Evolutionary conservation across 148 eudicot genomes (phyloP), one percentile per base, ranked within the genome.

Genomic region (Camellia granthamiana): DNA sequence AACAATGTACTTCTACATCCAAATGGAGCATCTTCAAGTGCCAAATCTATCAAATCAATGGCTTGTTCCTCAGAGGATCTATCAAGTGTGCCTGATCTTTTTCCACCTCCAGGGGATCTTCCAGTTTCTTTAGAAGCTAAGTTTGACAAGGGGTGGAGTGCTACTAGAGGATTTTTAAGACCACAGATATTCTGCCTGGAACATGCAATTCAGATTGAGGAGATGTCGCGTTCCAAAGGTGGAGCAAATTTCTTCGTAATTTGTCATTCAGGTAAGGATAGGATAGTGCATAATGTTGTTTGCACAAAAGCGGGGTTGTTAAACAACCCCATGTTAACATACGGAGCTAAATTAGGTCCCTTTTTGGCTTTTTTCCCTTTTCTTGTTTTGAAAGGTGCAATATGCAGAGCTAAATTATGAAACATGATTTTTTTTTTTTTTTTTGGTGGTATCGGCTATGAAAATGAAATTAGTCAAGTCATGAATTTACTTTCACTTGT

Each of bases 111-210:
- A 21, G 41, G 78, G 56, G 55, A 66, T 82, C 79, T 74, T 51
- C 43, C 64, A 76, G 61, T 60, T 79, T 63, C 84, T 77, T 75
- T 84, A 80, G 82, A 71, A 46, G 78, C 67, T 77, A 79, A 66
- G 80, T 73, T 79, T 77, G 83, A 70, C 16, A 90, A 85, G 43
- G 86, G 85, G 42, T 90, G 90, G 92, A 80, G 87, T 81, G 77
- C 78, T 62, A 84, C 86, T 79, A 77, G 82, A 83, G 90, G 84
- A 56, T 85, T 83, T 79, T 54, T 84, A 47, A 89, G 90, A 84
- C 98, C 99, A 59, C 86, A 94, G 42, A 81, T 94, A 75, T 94
- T 96, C 87, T 96, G 99, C 87, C 84, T 94, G 82, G 98, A 96
- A 91, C 99, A 96, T 88, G 98, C 98, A 69, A 84, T 89, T 78